Percentiles rank a stretch among this genome's conserved stretches.
Evolutionary conservation across 2,329 filamentous ascomycete genomes (phyloP).

Genomic region (Fusarium devonianum): DNA sequence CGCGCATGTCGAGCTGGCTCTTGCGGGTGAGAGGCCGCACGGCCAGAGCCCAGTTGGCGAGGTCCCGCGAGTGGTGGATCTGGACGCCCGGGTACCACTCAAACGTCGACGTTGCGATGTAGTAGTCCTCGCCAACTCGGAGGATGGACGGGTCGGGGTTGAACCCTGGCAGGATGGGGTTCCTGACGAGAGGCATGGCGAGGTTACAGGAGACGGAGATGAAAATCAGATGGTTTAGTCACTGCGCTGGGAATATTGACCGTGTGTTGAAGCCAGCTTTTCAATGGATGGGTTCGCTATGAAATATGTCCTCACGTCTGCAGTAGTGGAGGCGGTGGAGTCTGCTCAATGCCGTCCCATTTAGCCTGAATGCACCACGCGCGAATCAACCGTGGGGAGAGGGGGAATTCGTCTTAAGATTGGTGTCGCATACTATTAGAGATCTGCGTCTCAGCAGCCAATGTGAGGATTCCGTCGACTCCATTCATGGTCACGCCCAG

Average conservation of each 20-base stretch:
- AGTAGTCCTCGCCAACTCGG: conserved; percentile 60
- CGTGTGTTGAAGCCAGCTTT: too few relatives aligned
- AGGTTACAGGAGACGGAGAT: not conserved
- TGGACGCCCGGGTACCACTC: conserved; percentile 64
- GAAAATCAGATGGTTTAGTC: too few relatives aligned
- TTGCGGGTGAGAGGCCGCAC: conserved; percentile 57
- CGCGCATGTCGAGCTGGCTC: conserved; percentile 63
- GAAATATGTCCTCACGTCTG: too few relatives aligned
- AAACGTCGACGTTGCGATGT: conserved; percentile 63
- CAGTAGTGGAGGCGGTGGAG: not conserved
- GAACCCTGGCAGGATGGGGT: conserved; percentile 64
- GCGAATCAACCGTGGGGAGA: conserved; percentile 12
- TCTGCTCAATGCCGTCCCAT: conserved; percentile 4
- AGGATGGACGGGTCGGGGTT: conserved; percentile 63
- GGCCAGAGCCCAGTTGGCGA: conserved; percentile 60
- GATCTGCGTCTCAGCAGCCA: conserved; percentile 7
- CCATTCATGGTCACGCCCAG: conserved; percentile 1
- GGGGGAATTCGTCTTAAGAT: conserved; percentile 8
- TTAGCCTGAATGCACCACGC: conserved; percentile 32
- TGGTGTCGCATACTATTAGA: not conserved
- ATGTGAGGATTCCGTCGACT: not conserved
- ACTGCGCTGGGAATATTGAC: too few relatives aligned
- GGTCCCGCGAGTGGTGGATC: conserved; percentile 61
- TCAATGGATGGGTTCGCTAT: too few relatives aligned
- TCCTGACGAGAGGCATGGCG: conserved; percentile 57